These are phyloP conservation scores for Hymenoscyphus salicellus DNA, from an alignment of 2,329 filamentous ascomycete species.

Conservation along the genomic window DNA sequence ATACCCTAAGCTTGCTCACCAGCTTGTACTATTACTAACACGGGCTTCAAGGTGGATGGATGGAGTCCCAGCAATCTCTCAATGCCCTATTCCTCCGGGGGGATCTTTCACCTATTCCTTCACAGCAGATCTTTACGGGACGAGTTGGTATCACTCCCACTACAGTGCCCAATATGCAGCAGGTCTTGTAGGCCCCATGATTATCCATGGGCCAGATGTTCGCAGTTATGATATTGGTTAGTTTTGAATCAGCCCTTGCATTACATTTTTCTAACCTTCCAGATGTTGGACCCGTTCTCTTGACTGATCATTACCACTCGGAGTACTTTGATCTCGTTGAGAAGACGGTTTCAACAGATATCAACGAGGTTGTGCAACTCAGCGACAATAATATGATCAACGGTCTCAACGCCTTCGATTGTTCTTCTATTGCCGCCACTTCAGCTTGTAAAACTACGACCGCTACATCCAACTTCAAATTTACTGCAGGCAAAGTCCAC, in stretches of 20 bases:
- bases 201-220: constrained; percentile 58
- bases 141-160: constrained; percentile 60
- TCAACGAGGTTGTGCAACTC: not conserved
- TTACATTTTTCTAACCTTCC: constrained; percentile 34
- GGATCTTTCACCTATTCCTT: constrained; percentile 32
- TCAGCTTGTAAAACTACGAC: constrained; percentile 20
- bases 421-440: constrained; percentile 11
- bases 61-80: constrained; percentile 48
- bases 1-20: no score
- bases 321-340: constrained; percentile 45
- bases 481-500: constrained; percentile 43
- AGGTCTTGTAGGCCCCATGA: constrained; percentile 56
- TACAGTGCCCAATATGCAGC: constrained; percentile 48
- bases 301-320: constrained; percentile 34
- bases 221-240: constrained; percentile 49
- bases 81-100: constrained; percentile 62
- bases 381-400: constrained; percentile 36
- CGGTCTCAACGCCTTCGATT: constrained; percentile 28
- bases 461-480: constrained; percentile 34
- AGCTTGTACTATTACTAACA: no score
- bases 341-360: constrained; percentile 33
- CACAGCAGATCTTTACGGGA: constrained; percentile 41
- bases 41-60: constrained; percentile 43
- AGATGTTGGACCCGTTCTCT: constrained; percentile 38
- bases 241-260: not conserved